These are phyloP conservation scores for Apiotrichum gracile DNA, from an alignment of 1,284 basidiomycete species.

Conservation along the genomic window DNA sequence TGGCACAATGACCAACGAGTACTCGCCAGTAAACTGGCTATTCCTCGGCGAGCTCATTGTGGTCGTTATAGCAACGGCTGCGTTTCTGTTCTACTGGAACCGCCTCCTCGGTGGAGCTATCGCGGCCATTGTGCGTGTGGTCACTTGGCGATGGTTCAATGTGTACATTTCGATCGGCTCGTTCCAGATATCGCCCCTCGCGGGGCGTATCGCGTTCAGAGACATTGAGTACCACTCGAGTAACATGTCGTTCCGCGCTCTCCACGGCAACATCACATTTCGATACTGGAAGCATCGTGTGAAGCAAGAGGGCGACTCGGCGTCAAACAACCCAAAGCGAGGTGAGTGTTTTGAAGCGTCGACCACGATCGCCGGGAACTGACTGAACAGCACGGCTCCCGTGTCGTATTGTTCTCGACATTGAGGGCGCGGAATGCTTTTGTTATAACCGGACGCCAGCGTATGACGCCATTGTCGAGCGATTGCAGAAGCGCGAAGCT, in stretches of 20 bases:
- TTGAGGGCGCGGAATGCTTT: conserved; percentile 84
- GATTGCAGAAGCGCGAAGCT: conserved; percentile 54
- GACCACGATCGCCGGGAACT: background rate
- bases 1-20: background rate
- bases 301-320: conserved; percentile 51
- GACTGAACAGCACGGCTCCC: conserved; percentile 51
- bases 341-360: conserved; percentile 18
- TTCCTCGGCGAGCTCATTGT: conserved; percentile 67
- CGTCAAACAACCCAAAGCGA: conserved; percentile 24
- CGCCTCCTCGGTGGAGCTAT: conserved; percentile 66
- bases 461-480: conserved; percentile 74
- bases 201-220: conserved; percentile 77
- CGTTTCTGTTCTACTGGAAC: conserved; percentile 86
- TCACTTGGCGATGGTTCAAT: conserved; percentile 42
- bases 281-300: conserved; percentile 79
- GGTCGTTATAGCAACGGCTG: conserved; percentile 60
- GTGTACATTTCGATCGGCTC: conserved; percentile 53
- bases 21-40: conserved; percentile 40
- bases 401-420: conserved; percentile 69
- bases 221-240: conserved; percentile 81
- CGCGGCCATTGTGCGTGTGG: conserved; percentile 37
- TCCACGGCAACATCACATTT: conserved; percentile 81
- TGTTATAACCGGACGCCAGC: conserved; percentile 81
- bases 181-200: conserved; percentile 82
- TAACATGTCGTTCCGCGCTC: conserved; percentile 74